phyloP scores from a whole-genome alignment of 2,329 filamentous ascomycete genomes.

The Fusarium irregulare region DNA sequence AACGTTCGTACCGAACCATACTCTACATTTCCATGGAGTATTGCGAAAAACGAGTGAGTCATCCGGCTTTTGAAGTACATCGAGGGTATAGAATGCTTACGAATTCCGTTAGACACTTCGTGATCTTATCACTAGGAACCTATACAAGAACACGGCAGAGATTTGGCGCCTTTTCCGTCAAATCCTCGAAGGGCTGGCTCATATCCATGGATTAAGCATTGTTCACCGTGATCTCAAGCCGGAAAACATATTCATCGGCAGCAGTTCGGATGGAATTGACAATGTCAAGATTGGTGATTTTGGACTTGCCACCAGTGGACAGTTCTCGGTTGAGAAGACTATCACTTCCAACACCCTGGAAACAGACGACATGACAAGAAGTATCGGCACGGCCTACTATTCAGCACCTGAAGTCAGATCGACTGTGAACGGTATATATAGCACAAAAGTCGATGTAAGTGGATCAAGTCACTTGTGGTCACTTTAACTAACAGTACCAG shows the following conservation, averaged over 20 bases:
- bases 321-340: constrained; percentile 72
- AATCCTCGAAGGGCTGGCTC: constrained; percentile 81
- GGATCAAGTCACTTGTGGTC: not conserved
- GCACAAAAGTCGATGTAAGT: constrained; percentile 88
- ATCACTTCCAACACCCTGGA: constrained; percentile 56
- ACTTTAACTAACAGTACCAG: constrained; percentile 50
- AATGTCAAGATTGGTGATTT: constrained; percentile 98
- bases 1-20: constrained; percentile 73
- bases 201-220: constrained; percentile 80
- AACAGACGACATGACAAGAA: constrained; percentile 74
- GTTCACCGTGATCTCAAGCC: constrained; percentile 97
- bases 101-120: constrained; percentile 72
- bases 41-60: constrained; percentile 83
- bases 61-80: too few relatives aligned
- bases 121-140: constrained; percentile 81
- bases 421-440: constrained; percentile 80
- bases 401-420: constrained; percentile 92
- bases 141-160: constrained; percentile 80
- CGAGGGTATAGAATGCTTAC: constrained; percentile 2
- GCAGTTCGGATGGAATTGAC: constrained; percentile 76
- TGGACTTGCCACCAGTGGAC: constrained; percentile 89
- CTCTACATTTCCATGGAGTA: constrained; percentile 99
- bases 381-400: constrained; percentile 85
- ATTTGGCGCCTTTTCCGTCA: constrained; percentile 93
- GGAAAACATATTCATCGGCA: constrained; percentile 92